Conservation (phyloP, 2,329 filamentous ascomycete genomes). For the Boeremia exigua region DNA sequence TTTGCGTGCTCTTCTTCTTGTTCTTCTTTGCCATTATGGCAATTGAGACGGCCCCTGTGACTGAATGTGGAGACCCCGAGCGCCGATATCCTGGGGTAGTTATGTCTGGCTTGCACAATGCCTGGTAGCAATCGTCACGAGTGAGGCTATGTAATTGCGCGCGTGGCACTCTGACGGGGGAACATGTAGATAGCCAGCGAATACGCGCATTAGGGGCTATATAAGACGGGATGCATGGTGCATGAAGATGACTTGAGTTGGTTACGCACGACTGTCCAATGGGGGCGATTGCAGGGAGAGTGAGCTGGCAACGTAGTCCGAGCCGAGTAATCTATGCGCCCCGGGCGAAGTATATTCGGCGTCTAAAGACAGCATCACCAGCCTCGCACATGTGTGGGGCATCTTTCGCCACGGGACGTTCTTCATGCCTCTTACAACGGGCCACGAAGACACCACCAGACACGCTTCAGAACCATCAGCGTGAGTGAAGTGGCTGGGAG, state of each 20-base stretch:
- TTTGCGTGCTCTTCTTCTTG: conserved; percentile 36
- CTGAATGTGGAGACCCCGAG: conserved; percentile 19
- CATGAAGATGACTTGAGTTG: conserved; percentile 39
- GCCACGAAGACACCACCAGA: conserved; percentile 25
- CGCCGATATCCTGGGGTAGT: conserved; percentile 16
- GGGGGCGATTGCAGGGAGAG: conserved; percentile 30
- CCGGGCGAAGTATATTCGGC: conserved; percentile 36
- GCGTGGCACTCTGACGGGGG: conserved; percentile 46
- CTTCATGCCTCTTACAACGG: conserved; percentile 22
- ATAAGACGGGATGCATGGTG: conserved; percentile 41
- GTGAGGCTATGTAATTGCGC: conserved; percentile 41
- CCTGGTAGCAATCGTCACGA: conserved; percentile 22
- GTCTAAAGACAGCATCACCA: conserved; percentile 25
- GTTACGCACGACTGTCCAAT: conserved; percentile 39
- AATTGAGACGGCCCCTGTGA: conserved; percentile 31
- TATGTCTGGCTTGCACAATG: conserved; percentile 35
- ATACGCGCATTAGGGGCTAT: conserved; percentile 45
- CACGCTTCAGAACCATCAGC: conserved; percentile 18
- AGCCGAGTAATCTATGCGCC: conserved; percentile 44
- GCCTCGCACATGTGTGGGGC: conserved; percentile 33
- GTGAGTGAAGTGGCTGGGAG: conserved; percentile 19
- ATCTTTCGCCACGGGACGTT: conserved; percentile 20
- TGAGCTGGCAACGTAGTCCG: conserved; percentile 41
- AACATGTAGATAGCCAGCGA: conserved; percentile 37
- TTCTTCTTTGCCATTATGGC: conserved; percentile 45